Base-by-base conservation (phyloP, 139 green algal genomes). In the Chlamydomonas sphaeroides region DNA sequence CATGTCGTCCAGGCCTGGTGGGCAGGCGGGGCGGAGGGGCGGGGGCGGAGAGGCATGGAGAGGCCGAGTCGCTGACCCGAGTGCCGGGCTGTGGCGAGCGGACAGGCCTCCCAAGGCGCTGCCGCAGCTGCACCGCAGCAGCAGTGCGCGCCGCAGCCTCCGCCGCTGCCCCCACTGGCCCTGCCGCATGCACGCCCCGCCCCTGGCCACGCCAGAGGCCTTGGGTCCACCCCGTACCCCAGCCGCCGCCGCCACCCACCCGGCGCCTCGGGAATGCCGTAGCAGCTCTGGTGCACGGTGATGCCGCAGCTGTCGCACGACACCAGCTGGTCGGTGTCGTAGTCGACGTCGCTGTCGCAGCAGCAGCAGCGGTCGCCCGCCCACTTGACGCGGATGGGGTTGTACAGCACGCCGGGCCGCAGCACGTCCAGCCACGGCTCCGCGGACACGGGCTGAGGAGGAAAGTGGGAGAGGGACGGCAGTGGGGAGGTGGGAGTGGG, bases 281-380 rank as follows among this genome's bases (percentile, higher is more conserved):
- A 98, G 88, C 96, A 98, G 28, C 84, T 93, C 91, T 98, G 96
- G 87, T 98, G 96, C 70, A 98, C 93, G 0, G 91, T 94, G 79
- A 98, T 90, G 79, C 91, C 92, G 85, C 96, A 99, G 39, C 72
- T 66, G 67, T 97, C 94, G 86, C 96, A 99, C 38, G 79, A 89
- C 14, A 99, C 91, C 66, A 98, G 91, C 86, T 96, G 92, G 87
- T 99, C 95, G 63, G 84, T 92, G 85, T 98, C 95, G 77, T 94
- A 97, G 91, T 98, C 95, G 25, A 93, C 71, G 76, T 99, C 96
- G n/a, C 81, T 90, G 90, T 98, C 93, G 87, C 96, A 99, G 68
- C 96, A 94, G 61, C 76, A 84, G 87, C 90, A 94, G 48, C 90
- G 85, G 76, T 94, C 90, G 70, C 90, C 89, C 10, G 90, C 87